Base-by-base conservation (phyloP, 352 stramenopile genomes). In the Globisporangium apiculatum region DNA sequence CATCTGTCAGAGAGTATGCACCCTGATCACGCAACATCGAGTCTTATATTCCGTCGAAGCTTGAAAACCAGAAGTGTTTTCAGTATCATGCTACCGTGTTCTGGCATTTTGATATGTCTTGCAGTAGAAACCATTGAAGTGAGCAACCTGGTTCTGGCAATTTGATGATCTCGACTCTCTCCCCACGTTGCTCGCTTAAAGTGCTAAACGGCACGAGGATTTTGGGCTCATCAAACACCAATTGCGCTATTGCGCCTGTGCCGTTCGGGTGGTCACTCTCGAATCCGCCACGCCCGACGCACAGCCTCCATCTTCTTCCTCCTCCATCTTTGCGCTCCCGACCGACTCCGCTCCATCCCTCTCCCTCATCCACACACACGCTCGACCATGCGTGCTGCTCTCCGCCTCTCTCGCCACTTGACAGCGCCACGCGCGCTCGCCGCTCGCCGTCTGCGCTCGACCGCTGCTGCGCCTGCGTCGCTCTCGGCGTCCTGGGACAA, bases 401-500 rank as follows among this genome's bases (percentile, higher is more conserved):
- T 75, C 50, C 37, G 53, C 15, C 45, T 76, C 45, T 61, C 66
- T 18, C 68, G 61, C n/a, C 68, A 63, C 51, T 38, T 79, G 37
- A 9, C 53, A 7, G 50, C 31, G 15, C 42, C 18, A 45, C 36
- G 5, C 55, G 60, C 48, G 35, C 61, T 35, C 55, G 55, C 12
- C 18, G 43, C 6, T 52, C 41, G 48, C 14, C 45, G 51, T 61
- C 58, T 58, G 51, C 56, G 37, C 58, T 76, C 71, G 37, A 80
- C 75, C 7, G 73, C 75, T 1, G 69, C 79, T 0, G 72, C 66
- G 37, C 86, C 80, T 12, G 72, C 66, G 35, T 88, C 80, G 45
- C 78, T 88, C 48, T 47, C 77, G 17, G 76, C 80, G 2, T 86
- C 76, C 0, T 93, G 83, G 83, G 83, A 90, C 41, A 73, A 75